Evolutionary conservation across 164 flowering plant species (phyloP), one percentile per base, ranked within the genome.

Genomic region (Magnolia changhungtana): DNA sequence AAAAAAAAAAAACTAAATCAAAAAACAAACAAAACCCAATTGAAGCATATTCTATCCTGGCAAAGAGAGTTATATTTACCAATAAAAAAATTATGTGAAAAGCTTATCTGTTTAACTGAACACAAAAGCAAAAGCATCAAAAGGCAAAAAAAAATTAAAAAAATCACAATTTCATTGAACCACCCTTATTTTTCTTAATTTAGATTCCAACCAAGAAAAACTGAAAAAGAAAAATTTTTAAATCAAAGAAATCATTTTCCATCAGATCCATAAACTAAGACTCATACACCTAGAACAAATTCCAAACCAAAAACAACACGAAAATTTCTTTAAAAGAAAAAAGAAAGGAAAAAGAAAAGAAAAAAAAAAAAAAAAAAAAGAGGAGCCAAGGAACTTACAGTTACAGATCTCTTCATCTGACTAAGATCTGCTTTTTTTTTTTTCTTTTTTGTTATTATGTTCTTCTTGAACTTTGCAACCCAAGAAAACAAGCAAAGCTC

Each of bases 391-490:
- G 7, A 23, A 84, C 90, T 89, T 82, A 89, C 92, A 82, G 77
- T 73, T 20, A 76, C 78, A 84, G 81, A 80, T 81, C 85, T 88
- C 90, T 5, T 37, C 92, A 89, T 87, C 83, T 80, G 88, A 86
- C 69, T 86, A 83, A 80, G 87, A 83, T 86, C 90, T 29, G 67
- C 31, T 59, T 64, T 70, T 78, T 78, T 76, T 75, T 80, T 69
- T 55, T 16, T 16, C 0, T 16, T 55, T 55, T 11, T 11, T 52
- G 1, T 55, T 55, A 0, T 55, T 37, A 0, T 37, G 6, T 37
- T 37, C 45, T 37, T 37, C 45, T 37, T 37, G 72, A 78, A 75
- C 45, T 37, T 37, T 37, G 45, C 45, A 37, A 76, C 76, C 74
- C 79, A 75, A 69, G 52, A 75, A 49, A 74, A 13, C 31, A 70